A percentile compares a stretch with the other conserved stretches of the same genome.
Conservation (phyloP, 2,329 filamentous ascomycete species). For the Neofusicoccum sp. region DNA sequence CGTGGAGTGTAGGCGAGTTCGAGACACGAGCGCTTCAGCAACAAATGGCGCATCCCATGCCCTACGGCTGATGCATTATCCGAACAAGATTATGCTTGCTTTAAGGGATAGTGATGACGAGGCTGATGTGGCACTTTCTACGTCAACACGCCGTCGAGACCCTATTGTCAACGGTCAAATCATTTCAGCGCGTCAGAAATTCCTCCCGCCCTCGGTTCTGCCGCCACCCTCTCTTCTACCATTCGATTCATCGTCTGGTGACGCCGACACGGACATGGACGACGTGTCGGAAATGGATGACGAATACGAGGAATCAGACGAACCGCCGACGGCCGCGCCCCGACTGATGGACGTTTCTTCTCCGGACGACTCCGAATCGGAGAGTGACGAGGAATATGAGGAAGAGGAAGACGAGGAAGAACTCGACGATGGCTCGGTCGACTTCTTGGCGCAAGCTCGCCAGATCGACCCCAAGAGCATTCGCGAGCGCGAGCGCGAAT, state of each 20-base stretch:
- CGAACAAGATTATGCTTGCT: background rate
- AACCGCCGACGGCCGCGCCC: constrained; percentile 26
- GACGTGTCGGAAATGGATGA: constrained; percentile 36
- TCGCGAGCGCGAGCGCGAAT: constrained; percentile 44
- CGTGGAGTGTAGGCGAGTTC: constrained; percentile 34
- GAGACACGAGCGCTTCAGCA: constrained; percentile 18
- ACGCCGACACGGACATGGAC: constrained; percentile 32
- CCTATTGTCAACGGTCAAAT: constrained; percentile 33
- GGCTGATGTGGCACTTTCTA: background rate
- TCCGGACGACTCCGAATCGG: constrained; percentile 18
- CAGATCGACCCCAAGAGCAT: constrained; percentile 43
- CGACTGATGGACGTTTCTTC: constrained; percentile 21
- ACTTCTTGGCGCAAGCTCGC: constrained; percentile 47
- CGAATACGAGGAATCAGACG: constrained; percentile 21
- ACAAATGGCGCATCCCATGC: background rate
- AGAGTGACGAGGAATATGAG: constrained; percentile 28
- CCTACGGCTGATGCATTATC: background rate
- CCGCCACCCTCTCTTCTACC: constrained; percentile 46
- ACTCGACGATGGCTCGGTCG: constrained; percentile 40
- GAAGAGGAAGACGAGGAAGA: constrained; percentile 34
- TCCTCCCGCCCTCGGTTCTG: constrained; percentile 50
- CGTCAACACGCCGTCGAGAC: background rate
- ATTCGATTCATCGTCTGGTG: constrained; percentile 37
- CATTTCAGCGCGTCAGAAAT: constrained; percentile 64
- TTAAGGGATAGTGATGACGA: background rate